These are phyloP conservation scores for Kazachstania viticola DNA, from an alignment of 805 yeast species.

Conservation along the genomic window DNA sequence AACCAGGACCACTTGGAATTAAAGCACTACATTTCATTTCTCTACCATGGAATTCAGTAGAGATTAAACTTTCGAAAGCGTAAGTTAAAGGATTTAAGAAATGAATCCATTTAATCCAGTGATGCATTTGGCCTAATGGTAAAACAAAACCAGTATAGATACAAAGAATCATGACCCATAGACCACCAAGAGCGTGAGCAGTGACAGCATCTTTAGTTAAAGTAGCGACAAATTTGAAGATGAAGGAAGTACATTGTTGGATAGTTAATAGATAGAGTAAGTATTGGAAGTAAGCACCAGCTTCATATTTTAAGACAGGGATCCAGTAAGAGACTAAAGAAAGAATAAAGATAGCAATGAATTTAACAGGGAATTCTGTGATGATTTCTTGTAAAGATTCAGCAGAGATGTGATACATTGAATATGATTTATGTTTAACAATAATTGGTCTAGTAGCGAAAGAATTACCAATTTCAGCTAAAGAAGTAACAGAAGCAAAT, in stretches of 20 bases:
- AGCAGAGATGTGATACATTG: conserved; percentile 53
- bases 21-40: conserved; percentile 38
- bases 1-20: conserved; percentile 48
- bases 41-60: conserved; percentile 45
- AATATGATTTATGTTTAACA: conserved; percentile 52
- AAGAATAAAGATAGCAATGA: conserved; percentile 37
- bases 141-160: conserved; percentile 46
- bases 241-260: conserved; percentile 41
- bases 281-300: conserved; percentile 45
- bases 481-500: conserved; percentile 47
- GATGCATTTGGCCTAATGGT: conserved; percentile 37
- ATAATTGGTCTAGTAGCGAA: conserved; percentile 53
- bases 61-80: conserved; percentile 42
- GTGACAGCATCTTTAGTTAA: conserved; percentile 41
- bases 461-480: conserved; percentile 49
- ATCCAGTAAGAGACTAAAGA: conserved; percentile 42
- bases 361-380: conserved; percentile 46
- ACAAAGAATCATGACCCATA: conserved; percentile 44
- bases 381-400: conserved; percentile 48
- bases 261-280: conserved; percentile 35
- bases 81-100: conserved; percentile 39
- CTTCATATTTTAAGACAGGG: conserved; percentile 37
- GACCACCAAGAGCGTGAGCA: conserved; percentile 46
- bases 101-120: conserved; percentile 52
- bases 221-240: conserved; percentile 44